These are phyloP conservation scores for Blakeslea trispora DNA, from an alignment of 371 early-diverging fungal species.

Conservation along the genomic window DNA sequence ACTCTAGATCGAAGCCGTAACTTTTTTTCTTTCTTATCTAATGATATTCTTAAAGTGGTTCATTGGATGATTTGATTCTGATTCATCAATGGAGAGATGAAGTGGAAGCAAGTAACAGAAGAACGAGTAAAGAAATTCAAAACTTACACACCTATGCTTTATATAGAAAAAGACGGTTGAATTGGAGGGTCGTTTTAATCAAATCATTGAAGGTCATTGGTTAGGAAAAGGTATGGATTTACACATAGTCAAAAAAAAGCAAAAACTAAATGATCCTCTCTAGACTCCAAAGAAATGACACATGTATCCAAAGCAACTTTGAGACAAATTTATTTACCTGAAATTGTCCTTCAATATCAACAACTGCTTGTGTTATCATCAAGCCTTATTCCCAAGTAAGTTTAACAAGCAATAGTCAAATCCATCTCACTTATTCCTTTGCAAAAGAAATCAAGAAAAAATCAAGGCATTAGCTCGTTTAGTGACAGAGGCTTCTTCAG, in stretches of 20 bases:
- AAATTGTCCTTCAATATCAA: conserved; percentile 20
- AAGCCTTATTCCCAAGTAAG: conserved; percentile 11
- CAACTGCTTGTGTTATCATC: conserved; percentile 6
- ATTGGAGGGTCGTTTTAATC: conserved; percentile 3
- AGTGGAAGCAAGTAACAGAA: background rate
- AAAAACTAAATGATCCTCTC: too few relatives aligned
- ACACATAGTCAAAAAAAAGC: too few relatives aligned
- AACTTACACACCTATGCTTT: too few relatives aligned
- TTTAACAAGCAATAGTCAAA: background rate
- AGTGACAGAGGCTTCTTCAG: background rate
- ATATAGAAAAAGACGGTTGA: conserved; percentile 6
- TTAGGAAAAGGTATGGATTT: conserved; percentile 11
- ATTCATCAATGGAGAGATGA: conserved; percentile 8
- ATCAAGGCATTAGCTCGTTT: background rate
- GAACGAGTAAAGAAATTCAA: too few relatives aligned
- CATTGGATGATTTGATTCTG: background rate
- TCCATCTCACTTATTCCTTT: background rate
- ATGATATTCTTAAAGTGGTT: conserved; percentile 12
- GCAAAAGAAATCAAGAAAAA: background rate
- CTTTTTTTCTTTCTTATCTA: background rate
- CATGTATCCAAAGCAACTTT: conserved; percentile 9
- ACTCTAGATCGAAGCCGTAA: too few relatives aligned
- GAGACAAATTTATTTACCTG: conserved; percentile 14
- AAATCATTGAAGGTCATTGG: conserved; percentile 18
- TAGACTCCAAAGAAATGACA: conserved; percentile 3